These are phyloP conservation scores for Wickerhamiella nectarea DNA, from an alignment of 805 yeast genomes.

Conservation along the genomic window DNA sequence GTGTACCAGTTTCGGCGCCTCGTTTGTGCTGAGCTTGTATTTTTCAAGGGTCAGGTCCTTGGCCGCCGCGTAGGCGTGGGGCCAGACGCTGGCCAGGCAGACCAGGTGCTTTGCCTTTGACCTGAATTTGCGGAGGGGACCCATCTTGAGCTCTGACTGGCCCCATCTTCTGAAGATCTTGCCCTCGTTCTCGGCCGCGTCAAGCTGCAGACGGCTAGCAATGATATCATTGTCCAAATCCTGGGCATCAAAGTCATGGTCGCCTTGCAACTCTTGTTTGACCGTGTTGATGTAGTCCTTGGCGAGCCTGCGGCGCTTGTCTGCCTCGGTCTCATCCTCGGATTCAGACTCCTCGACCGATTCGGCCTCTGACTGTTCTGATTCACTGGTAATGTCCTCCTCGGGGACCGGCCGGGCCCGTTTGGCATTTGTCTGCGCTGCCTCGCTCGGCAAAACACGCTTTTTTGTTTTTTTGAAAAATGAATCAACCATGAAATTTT, in stretches of 20 bases:
- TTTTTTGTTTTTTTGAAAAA: slow-evolving; percentile 14
- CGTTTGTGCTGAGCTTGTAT: slow-evolving; percentile 45
- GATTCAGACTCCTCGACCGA: slow-evolving; percentile 54
- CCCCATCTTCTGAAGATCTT: slow-evolving; percentile 47
- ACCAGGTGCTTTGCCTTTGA: slow-evolving; percentile 14
- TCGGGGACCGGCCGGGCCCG: slow-evolving; percentile 10
- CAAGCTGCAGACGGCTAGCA: slow-evolving; percentile 64
- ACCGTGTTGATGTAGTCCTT: slow-evolving; percentile 79
- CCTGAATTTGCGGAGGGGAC: slow-evolving; percentile 10
- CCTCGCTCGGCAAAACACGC: slow-evolving; percentile 2
- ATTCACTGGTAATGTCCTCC: slow-evolving; percentile 13
- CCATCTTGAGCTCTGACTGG: slow-evolving; percentile 5
- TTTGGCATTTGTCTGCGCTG: background rate
- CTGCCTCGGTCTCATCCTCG: slow-evolving; percentile 70
- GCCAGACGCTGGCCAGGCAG: slow-evolving; percentile 40
- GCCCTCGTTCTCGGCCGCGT: slow-evolving; percentile 84
- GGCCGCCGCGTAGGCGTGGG: slow-evolving; percentile 62
- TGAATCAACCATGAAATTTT: slow-evolving; percentile 15
- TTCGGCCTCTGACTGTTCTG: slow-evolving; percentile 12
- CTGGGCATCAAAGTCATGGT: slow-evolving; percentile 37
- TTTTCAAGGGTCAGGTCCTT: slow-evolving; percentile 71
- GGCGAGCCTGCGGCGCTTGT: slow-evolving; percentile 85
- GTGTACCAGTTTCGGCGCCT: slow-evolving; percentile 50
- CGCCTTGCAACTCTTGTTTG: slow-evolving; percentile 35
- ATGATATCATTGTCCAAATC: slow-evolving; percentile 89